These are phyloP conservation scores for Plantago major DNA, from an alignment of 257 asterid genomes.

Conservation along the genomic window DNA sequence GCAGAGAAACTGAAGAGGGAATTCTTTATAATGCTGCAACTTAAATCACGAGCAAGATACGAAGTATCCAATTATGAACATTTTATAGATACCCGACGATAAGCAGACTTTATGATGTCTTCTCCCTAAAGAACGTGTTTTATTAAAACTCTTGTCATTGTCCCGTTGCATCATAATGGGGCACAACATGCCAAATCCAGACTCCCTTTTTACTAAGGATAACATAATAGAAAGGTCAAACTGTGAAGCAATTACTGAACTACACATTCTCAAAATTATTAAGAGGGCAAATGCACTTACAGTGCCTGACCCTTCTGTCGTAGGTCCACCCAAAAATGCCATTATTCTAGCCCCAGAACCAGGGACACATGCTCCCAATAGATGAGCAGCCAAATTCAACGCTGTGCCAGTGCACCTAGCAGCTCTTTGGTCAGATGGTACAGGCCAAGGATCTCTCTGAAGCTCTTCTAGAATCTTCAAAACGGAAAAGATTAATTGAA, in stretches of 20 bases:
- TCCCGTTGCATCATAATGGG: too few relatives aligned
- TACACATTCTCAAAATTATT: conserved; percentile 3
- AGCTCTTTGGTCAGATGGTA: conserved; percentile 80
- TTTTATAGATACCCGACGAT: background rate
- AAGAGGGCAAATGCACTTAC: conserved; percentile 42
- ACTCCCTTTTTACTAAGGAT: too few relatives aligned
- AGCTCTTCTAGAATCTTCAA: conserved; percentile 92
- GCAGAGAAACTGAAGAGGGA: background rate
- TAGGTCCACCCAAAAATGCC: conserved; percentile 96
- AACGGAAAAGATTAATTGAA: conserved; percentile 20
- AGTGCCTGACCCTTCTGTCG: conserved; percentile 91
- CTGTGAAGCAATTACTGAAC: background rate
- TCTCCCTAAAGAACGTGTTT: background rate
- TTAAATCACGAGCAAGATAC: background rate
- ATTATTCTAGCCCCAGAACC: conserved; percentile 96
- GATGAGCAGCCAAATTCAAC: conserved; percentile 85
- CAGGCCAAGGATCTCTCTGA: conserved; percentile 98
- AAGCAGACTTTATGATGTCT: conserved; percentile 3
- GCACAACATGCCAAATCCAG: too few relatives aligned
- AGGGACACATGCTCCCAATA: conserved; percentile 92
- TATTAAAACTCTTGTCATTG: background rate
- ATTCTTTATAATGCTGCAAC: background rate
- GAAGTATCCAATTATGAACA: background rate
- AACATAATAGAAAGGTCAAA: background rate
- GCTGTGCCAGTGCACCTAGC: conserved; percentile 96